These are phyloP conservation scores for Linnemannia zychae DNA, from an alignment of 192 early-diverging fungal species.

Conservation along the genomic window DNA sequence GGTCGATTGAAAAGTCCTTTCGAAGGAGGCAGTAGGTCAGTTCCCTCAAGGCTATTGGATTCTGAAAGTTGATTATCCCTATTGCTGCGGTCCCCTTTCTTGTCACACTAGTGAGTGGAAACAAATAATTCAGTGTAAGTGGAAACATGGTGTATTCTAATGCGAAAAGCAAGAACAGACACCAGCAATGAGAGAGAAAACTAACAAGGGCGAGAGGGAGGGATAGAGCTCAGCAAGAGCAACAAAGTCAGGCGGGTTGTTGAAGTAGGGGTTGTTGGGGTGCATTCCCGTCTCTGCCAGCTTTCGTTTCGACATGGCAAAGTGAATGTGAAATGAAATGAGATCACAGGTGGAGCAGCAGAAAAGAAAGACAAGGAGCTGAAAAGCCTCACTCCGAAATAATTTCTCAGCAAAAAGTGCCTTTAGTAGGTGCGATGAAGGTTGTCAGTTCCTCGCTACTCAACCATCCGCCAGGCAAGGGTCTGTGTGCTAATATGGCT, in stretches of 20 bases:
- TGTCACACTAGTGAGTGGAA: constrained; percentile 17
- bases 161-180: background rate
- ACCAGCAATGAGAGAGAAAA: background rate
- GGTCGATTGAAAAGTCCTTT: constrained; percentile 70
- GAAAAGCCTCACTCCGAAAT: too few species aligned
- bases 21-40: constrained; percentile 72
- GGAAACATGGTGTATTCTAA: too few species aligned
- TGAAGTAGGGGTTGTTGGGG: constrained; percentile 67
- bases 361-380: background rate
- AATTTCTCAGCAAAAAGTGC: too few species aligned
- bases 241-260: constrained; percentile 69
- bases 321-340: background rate
- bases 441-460: too few species aligned
- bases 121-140: too few species aligned
- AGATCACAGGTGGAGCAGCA: background rate
- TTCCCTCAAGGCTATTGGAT: constrained; percentile 72
- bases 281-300: constrained; percentile 64
- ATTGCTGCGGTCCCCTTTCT: background rate
- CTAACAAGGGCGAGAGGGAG: constrained; percentile 63
- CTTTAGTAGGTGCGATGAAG: too few species aligned
- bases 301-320: constrained; percentile 42
- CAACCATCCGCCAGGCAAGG: too few species aligned
- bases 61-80: constrained; percentile 71
- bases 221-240: constrained; percentile 62
- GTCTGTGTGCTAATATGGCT: too few species aligned